A percentile compares a stretch with the other conserved stretches of the same genome.
phyloP scores from a whole-genome alignment of 495 filamentous ascomycete species.

The Annulohypoxylon bovei region DNA sequence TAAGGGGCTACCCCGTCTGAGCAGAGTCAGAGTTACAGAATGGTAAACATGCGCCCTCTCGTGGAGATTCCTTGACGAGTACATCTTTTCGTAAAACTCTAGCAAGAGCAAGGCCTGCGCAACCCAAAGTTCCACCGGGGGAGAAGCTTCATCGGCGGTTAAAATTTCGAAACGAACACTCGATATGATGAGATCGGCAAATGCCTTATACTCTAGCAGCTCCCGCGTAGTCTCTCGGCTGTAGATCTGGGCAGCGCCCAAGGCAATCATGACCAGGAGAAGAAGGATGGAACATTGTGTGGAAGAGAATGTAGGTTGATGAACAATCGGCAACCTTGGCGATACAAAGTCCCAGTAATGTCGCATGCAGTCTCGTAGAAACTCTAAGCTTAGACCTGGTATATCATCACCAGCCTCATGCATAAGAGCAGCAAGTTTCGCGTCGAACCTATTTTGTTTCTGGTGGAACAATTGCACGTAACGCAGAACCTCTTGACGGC shows the following conservation, averaged over 20 bases:
- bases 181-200: constrained; percentile 85
- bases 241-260: constrained; percentile 90
- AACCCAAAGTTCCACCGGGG: constrained; percentile 93
- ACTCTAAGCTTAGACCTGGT: constrained; percentile 81
- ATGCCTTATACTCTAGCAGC: constrained; percentile 74
- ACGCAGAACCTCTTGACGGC: constrained; percentile 79
- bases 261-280: constrained; percentile 85
- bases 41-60: constrained; percentile 97
- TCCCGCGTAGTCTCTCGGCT: constrained; percentile 73
- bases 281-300: constrained; percentile 83
- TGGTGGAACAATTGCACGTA: constrained; percentile 81
- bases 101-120: constrained; percentile 90
- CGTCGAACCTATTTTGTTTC: constrained; percentile 74
- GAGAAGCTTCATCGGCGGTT: constrained; percentile 83
- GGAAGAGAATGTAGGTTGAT: constrained; percentile 89
- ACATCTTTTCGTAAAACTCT: constrained; percentile 97
- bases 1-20: constrained; percentile 90
- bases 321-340: constrained; percentile 90
- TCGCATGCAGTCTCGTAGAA: constrained; percentile 91
- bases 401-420: constrained; percentile 72
- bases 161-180: constrained; percentile 90
- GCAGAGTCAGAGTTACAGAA: constrained; percentile 90
- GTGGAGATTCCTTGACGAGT: constrained; percentile 85
- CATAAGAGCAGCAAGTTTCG: constrained; percentile 76
- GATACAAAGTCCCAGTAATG: constrained; percentile 96